Evolutionary conservation across 176 grass and related monocot species (phyloP).

Genomic region (Elaeis guineensis): DNA sequence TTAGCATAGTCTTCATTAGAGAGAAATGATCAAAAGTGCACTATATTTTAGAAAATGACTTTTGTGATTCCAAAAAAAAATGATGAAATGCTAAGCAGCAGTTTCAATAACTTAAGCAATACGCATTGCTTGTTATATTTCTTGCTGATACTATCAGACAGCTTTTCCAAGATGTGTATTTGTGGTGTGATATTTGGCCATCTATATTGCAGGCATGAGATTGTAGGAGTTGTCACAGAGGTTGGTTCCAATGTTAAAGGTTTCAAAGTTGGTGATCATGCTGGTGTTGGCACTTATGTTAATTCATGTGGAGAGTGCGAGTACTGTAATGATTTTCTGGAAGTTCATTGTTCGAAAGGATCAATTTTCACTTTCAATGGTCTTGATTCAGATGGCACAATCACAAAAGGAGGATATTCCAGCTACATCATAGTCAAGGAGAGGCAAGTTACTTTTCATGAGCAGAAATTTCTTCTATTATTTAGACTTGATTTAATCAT

Average conservation of each 20-base stretch:
- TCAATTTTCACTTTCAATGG: slow-evolving; percentile 39
- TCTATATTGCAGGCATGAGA: slow-evolving; percentile 52
- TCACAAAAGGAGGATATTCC: slow-evolving; percentile 81
- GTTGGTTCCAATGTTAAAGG: slow-evolving; percentile 46
- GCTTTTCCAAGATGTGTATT: too few species aligned
- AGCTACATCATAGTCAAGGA: slow-evolving; percentile 62
- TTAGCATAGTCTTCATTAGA: too few species aligned
- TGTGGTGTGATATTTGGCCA: too few species aligned
- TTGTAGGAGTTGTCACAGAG: slow-evolving; percentile 56
- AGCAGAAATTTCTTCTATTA: neutral
- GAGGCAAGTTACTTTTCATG: slow-evolving; percentile 30
- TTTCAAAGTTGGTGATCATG: slow-evolving; percentile 56
- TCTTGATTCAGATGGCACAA: slow-evolving; percentile 55
- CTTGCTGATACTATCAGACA: too few species aligned
- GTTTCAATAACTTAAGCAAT: too few species aligned
- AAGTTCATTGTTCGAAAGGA: slow-evolving; percentile 38
- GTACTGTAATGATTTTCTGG: slow-evolving; percentile 40
- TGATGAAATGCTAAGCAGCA: too few species aligned
- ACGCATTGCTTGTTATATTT: too few species aligned
- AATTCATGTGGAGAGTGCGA: slow-evolving; percentile 57
- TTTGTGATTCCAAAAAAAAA: too few species aligned
- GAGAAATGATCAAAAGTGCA: too few species aligned
- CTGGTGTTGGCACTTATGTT: slow-evolving; percentile 59
- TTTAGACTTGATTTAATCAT: neutral
- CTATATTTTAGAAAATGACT: too few species aligned